phyloP scores from a whole-genome alignment of 805 yeast genomes.

The Peterozyma xylosa region DNA sequence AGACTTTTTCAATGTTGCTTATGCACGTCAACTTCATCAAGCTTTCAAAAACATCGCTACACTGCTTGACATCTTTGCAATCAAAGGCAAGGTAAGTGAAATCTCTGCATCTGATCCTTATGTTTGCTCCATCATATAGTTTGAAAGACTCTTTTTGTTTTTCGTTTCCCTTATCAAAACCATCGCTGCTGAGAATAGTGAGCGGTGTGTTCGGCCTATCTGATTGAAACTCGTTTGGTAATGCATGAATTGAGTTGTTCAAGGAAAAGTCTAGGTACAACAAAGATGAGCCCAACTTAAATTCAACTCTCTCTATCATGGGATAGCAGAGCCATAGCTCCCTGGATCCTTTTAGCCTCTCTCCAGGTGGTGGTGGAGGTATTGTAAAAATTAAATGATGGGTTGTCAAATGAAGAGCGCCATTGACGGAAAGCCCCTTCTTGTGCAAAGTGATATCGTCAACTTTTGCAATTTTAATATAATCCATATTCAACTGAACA shows the following conservation, averaged over 20 bases:
- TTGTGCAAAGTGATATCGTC: conserved; percentile 40
- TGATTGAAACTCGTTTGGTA: no score
- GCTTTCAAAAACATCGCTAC: conserved; percentile 67
- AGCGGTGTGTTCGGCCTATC: not conserved
- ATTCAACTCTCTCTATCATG: conserved; percentile 56
- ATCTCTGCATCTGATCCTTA: conserved; percentile 76
- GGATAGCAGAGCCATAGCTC: conserved; percentile 95
- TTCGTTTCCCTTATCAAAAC: not conserved
- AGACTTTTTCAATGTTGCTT: conserved; percentile 46
- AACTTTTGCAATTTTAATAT: conserved; percentile 45
- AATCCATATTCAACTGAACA: conserved; percentile 33
- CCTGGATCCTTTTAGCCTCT: conserved; percentile 23
- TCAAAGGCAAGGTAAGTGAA: conserved; percentile 77
- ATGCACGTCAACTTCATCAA: conserved; percentile 59
- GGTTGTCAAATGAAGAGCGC: conserved; percentile 62
- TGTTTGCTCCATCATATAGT: conserved; percentile 33
- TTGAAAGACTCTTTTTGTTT: conserved; percentile 9
- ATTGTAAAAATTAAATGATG: conserved; percentile 66
- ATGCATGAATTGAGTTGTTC: not conserved
- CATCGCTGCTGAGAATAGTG: not conserved
- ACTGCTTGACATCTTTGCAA: conserved; percentile 48
- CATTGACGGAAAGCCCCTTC: conserved; percentile 47
- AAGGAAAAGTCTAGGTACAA: conserved; percentile 13
- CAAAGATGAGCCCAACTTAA: conserved; percentile 46
- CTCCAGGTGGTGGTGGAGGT: conserved; percentile 15